A percentile compares a stretch with the other conserved stretches of the same genome.
phyloP scores from a whole-genome alignment of 495 filamentous ascomycete species.

The Penicillium canescens region DNA sequence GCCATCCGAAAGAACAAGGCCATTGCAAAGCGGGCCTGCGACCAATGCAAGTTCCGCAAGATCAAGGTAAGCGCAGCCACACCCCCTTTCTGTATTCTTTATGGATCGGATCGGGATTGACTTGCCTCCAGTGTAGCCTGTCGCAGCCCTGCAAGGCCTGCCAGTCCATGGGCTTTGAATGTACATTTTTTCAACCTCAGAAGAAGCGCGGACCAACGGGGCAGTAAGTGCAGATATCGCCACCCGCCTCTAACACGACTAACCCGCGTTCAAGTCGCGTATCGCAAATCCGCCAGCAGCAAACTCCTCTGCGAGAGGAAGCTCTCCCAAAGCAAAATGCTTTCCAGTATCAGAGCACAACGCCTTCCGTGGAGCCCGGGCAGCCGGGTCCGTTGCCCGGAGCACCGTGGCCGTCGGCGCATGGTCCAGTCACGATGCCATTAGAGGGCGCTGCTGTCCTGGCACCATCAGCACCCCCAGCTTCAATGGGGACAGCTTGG shows the following conservation, averaged over 20 bases:
- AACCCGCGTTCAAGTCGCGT: conserved; percentile 28
- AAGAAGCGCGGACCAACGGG: conserved; percentile 44
- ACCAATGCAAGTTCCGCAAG: conserved; percentile 47
- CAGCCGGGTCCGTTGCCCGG: conserved; percentile 21
- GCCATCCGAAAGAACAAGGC: conserved; percentile 31
- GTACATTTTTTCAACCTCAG: conserved; percentile 45
- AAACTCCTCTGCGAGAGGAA: conserved; percentile 24
- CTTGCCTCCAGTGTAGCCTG: conserved; percentile 36
- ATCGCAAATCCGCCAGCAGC: conserved; percentile 44
- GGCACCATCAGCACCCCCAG: conserved; percentile 17
- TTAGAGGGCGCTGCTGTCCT: conserved; percentile 21
- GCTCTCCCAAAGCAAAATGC: conserved; percentile 16
- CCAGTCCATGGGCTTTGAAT: conserved; percentile 43
- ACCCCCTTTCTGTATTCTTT: neutral
- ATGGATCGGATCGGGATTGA: conserved; percentile 6
- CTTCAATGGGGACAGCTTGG: conserved; percentile 24
- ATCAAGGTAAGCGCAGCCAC: conserved; percentile 31
- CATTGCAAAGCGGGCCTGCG: conserved; percentile 40
- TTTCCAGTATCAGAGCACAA: conserved; percentile 22
- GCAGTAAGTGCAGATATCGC: conserved; percentile 34
- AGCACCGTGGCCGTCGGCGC: conserved; percentile 21
- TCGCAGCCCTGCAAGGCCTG: conserved; percentile 42
- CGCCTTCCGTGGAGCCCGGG: conserved; percentile 19
- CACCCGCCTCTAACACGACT: conserved; percentile 2
- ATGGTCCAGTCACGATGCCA: conserved; percentile 21